Percentiles rank a stretch among this genome's conserved stretches.
Conservation (phyloP, 495 filamentous ascomycete species). For the Penicillium taxi region DNA sequence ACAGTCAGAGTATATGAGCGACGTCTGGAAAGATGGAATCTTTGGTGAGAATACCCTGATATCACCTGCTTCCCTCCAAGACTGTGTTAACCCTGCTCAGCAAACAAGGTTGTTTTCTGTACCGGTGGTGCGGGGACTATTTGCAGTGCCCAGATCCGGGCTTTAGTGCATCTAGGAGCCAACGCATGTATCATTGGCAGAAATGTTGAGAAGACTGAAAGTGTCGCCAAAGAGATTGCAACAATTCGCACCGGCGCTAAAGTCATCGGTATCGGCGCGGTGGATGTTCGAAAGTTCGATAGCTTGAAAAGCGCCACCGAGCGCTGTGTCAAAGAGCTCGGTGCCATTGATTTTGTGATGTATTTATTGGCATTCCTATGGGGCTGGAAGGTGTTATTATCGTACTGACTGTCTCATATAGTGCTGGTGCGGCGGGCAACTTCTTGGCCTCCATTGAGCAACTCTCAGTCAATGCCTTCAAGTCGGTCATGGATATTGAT, state of each 20-base stretch:
- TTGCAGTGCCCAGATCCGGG: constrained; percentile 86
- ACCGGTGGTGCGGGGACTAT: constrained; percentile 93
- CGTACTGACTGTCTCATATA: constrained; percentile 26
- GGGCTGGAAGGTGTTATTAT: background rate
- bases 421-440: constrained; percentile 91
- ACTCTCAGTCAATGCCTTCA: constrained; percentile 83
- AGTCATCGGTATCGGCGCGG: constrained; percentile 74
- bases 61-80: background rate
- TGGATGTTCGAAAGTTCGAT: constrained; percentile 74
- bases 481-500: constrained; percentile 93
- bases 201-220: constrained; percentile 81
- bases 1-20: constrained; percentile 67
- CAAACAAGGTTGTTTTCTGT: constrained; percentile 87
- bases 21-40: constrained; percentile 75
- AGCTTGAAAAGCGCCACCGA: constrained; percentile 65
- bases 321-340: constrained; percentile 70
- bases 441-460: constrained; percentile 84
- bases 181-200: constrained; percentile 91
- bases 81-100: constrained; percentile 32
- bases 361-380: constrained; percentile 28
- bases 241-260: constrained; percentile 67
- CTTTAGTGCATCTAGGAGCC: constrained; percentile 82
- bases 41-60: constrained; percentile 48
- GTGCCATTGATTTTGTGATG: constrained; percentile 90
- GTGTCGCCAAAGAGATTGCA: constrained; percentile 69